Base-by-base conservation (phyloP, 2,329 filamentous ascomycete species). In the Neopestalotiopsis rosae region DNA sequence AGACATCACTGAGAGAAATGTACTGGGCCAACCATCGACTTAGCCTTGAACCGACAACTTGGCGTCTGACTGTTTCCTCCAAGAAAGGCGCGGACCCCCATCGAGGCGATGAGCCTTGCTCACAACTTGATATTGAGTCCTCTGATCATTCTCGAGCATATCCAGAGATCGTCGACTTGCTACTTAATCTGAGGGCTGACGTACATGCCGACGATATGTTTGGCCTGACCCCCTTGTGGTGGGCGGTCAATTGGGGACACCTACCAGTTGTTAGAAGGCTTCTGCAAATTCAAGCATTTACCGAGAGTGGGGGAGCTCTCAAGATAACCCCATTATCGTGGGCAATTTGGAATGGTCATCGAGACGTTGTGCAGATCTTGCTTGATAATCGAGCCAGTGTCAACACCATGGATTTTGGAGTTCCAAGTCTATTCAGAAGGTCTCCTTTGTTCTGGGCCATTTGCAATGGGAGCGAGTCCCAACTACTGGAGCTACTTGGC, bases 401-500 rank as follows among this genome's bases (percentile, higher is more conserved):
- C 17, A 1, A 17, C 2, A 5, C 24, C 24, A 24, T 24, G 1
- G 24, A 24, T 24, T 24, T 24, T 24, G 24, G 24, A 24, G 24
- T 2, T 24, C 1, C 24, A 2, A 2, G 24, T 24, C 24, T 2
- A 2, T 2, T 24, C 24, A 2, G 24, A 2, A 2, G 24, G 24
- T 24, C 17, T 52, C 17, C 45, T n/a, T 5, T 52, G n/a, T 52
- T 52, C 45, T 52, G 45, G 45, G 45, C 45, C 4, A 20, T 6
- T 5, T 52, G 45, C 9, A 52, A 1, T 52, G 45, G 45, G 4
- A 20, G 1, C 45, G 45, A 52, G n/a, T 7, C 5, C 1, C 45
- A 20, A n/a, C 0, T 52, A 9, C 1, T n/a, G 1, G 6, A n/a
- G 14, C 0, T 49, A 5, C 0, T 49, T 1, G 14, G n/a, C 13